phyloP scores from a whole-genome alignment of 2,329 filamentous ascomycete genomes.

The Atkinsonella texensis region DNA sequence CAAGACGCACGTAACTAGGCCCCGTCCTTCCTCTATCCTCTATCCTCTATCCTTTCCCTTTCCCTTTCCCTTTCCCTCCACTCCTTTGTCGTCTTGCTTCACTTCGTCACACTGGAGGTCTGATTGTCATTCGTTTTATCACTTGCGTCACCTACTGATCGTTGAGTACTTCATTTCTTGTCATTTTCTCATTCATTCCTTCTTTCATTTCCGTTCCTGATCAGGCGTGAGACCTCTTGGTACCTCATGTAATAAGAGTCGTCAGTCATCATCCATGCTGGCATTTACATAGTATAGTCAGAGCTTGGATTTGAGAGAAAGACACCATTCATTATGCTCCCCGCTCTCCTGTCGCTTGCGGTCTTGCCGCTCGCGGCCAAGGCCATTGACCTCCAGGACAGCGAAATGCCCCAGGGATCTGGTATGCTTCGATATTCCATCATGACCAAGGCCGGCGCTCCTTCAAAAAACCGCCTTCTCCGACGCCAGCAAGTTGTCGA shows the following conservation, averaged over 20 bases:
- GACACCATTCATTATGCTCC: conserved; percentile 15
- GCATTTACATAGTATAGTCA: not conserved
- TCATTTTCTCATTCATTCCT: not conserved
- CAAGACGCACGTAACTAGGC: not conserved
- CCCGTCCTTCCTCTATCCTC: not conserved
- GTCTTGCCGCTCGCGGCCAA: conserved; percentile 16
- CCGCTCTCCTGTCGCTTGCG: conserved; percentile 18
- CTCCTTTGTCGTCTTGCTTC: not conserved
- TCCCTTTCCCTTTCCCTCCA: not conserved
- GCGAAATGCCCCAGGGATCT: conserved; percentile 11
- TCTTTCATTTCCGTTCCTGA: not conserved
- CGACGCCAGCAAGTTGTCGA: conserved; percentile 18
- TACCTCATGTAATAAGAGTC: not conserved
- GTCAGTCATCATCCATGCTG: conserved; percentile 17
- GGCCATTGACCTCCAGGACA: conserved; percentile 13
- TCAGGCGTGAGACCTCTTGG: not conserved
- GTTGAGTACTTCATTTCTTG: not conserved
- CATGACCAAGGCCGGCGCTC: conserved; percentile 15
- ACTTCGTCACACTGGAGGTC: not conserved
- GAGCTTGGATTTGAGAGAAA: not conserved
- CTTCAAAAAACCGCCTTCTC: conserved; percentile 15
- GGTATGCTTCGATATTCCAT: conserved; percentile 20
- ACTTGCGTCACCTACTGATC: not conserved
- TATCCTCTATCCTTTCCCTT: too few species aligned
- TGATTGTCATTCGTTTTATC: not conserved